Percentiles rank a stretch among this genome's conserved stretches.
phyloP scores from a whole-genome alignment of 2,329 filamentous ascomycete genomes.

The Diplodia seriata region DNA sequence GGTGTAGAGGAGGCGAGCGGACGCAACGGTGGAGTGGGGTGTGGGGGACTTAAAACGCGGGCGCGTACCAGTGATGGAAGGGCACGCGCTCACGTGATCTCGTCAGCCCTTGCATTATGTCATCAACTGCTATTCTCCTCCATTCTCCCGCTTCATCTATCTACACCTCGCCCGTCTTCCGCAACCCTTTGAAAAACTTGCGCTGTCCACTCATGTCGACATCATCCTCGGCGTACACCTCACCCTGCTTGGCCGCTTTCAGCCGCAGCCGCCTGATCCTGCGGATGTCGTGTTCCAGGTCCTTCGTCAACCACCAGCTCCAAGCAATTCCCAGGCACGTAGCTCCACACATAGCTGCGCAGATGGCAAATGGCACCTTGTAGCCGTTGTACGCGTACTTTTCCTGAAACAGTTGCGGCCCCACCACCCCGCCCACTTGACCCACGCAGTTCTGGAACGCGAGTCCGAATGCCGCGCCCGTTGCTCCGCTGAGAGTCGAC shows the following conservation, averaged over 20 bases:
- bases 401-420: constrained; percentile 54
- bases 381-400: constrained; percentile 54
- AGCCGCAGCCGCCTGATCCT: constrained; percentile 37
- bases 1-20: neutral
- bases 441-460: constrained; percentile 54
- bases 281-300: constrained; percentile 51
- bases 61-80: neutral
- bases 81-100: neutral
- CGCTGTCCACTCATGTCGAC: constrained; percentile 18
- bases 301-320: constrained; percentile 54
- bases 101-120: neutral
- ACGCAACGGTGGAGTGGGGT: neutral
- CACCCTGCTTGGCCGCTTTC: constrained; percentile 37
- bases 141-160: neutral
- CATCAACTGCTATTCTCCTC: neutral
- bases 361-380: constrained; percentile 49
- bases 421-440: constrained; percentile 56
- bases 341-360: constrained; percentile 39
- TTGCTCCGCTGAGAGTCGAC: constrained; percentile 51
- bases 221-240: constrained; percentile 32
- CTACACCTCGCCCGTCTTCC: neutral
- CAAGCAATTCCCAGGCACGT: constrained; percentile 49
- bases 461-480: constrained; percentile 55
- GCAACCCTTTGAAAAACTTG: constrained; percentile 9
- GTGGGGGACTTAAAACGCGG: neutral